Evolutionary conservation across 2,329 filamentous ascomycete genomes (phyloP).

Genomic region (Magnaporthales sp.): DNA sequence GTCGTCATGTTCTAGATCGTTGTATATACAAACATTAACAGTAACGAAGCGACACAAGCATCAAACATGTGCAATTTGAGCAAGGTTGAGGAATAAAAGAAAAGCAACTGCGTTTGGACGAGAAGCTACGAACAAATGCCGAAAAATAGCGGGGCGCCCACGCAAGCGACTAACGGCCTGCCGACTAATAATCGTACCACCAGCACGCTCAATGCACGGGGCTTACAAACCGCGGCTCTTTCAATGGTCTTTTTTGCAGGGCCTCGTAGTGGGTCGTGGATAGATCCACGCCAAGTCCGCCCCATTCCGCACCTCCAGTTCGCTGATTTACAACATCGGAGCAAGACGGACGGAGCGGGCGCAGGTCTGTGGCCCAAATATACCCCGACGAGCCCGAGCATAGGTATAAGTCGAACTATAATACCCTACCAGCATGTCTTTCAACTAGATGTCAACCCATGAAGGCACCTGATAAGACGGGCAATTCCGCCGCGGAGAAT

Average conservation of each 20-base stretch:
- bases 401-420: not conserved
- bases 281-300: not conserved
- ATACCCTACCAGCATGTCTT: not conserved
- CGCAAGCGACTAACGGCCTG: not conserved
- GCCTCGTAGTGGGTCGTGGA: not conserved
- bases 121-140: not conserved
- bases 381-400: not conserved
- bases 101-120: not conserved
- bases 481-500: slow-evolving; percentile 5
- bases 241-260: not conserved
- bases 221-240: not conserved
- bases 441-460: not conserved
- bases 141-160: not conserved
- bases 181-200: not conserved
- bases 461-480: not conserved
- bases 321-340: not conserved
- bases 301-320: not conserved
- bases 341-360: no score
- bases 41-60: not conserved
- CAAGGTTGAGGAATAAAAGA: no score
- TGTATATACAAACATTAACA: not conserved
- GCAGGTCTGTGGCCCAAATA: not conserved
- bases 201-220: not conserved
- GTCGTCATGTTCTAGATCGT: not conserved
- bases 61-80: no score